Evolutionary conservation across 345 rosid species (phyloP).

Genomic region (Brassica juncea): DNA sequence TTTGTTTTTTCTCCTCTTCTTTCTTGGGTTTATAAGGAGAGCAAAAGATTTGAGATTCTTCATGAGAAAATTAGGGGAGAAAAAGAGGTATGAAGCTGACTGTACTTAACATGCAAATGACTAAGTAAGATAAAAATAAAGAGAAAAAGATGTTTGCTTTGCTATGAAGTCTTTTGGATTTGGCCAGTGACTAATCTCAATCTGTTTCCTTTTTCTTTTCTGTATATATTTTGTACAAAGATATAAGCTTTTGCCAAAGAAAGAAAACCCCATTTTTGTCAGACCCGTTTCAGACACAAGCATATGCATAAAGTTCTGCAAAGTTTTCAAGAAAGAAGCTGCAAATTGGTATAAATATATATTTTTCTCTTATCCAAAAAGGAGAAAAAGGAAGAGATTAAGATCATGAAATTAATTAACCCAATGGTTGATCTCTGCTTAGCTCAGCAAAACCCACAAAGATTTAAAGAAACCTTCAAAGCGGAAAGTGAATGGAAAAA

Average conservation of each 20-base stretch:
- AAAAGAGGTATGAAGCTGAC: constrained; percentile 37
- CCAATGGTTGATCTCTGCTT: constrained; percentile 32
- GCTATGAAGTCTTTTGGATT: constrained; percentile 52
- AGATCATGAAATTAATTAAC: constrained; percentile 24
- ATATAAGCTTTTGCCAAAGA: constrained; percentile 21
- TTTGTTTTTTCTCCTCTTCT: constrained; percentile 19
- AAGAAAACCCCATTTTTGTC: constrained; percentile 31
- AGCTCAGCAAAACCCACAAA: constrained; percentile 43
- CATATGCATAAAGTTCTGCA: constrained; percentile 40
- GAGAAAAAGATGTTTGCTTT: constrained; percentile 54
- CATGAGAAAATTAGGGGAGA: constrained; percentile 31
- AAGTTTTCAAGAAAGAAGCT: constrained; percentile 38
- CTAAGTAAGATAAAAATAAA: constrained; percentile 34
- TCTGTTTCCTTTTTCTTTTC: constrained; percentile 20
- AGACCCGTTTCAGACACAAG: constrained; percentile 41
- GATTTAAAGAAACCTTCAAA: constrained; percentile 24
- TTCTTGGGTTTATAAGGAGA: constrained; percentile 40
- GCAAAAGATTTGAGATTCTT: constrained; percentile 33
- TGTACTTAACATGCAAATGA: constrained; percentile 42
- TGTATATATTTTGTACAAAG: constrained; percentile 19
- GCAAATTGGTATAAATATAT: constrained; percentile 24
- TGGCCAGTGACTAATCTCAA: constrained; percentile 30
- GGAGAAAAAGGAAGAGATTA: constrained; percentile 34
- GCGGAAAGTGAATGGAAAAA: constrained; percentile 37
- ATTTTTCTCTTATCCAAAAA: constrained; percentile 34